These are phyloP conservation scores for Dicorynia guianensis DNA, from an alignment of 306 rosid species.

Conservation along the genomic window DNA sequence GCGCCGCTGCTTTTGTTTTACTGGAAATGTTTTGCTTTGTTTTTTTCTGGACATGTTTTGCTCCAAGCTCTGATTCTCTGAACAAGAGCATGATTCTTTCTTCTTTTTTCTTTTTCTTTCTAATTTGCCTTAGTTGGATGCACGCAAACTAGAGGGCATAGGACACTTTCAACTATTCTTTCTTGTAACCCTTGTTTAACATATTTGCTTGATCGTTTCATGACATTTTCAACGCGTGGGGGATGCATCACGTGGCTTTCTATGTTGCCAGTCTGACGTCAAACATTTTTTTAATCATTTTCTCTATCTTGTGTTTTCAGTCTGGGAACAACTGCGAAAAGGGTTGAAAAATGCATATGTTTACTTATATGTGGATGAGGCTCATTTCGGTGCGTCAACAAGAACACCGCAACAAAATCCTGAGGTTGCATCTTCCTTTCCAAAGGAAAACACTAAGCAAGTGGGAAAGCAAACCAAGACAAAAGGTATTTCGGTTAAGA, in stretches of 20 bases:
- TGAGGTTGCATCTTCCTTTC: neutral
- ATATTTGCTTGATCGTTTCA: neutral
- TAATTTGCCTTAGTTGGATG: neutral
- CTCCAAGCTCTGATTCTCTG: constrained; percentile 45
- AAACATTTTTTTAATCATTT: neutral
- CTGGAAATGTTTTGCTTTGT: constrained; percentile 42
- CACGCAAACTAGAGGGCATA: neutral
- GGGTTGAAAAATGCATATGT: neutral
- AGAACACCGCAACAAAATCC: no score
- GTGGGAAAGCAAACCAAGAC: no score
- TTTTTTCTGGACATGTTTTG: constrained; percentile 31
- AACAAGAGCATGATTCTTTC: constrained; percentile 49
- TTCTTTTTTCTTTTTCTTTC: no score
- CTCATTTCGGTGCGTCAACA: no score
- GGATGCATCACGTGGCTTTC: neutral
- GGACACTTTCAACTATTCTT: neutral
- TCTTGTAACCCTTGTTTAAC: constrained; percentile 14
- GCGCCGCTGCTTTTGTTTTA: constrained; percentile 27
- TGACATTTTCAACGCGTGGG: neutral
- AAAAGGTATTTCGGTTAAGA: no score
- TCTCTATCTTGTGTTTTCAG: neutral
- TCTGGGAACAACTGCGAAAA: neutral
- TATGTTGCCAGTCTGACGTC: constrained; percentile 6
- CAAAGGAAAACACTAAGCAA: no score
- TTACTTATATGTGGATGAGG: neutral